Base-by-base conservation (phyloP, 306 rosid species). In the Prunus salicina region DNA sequence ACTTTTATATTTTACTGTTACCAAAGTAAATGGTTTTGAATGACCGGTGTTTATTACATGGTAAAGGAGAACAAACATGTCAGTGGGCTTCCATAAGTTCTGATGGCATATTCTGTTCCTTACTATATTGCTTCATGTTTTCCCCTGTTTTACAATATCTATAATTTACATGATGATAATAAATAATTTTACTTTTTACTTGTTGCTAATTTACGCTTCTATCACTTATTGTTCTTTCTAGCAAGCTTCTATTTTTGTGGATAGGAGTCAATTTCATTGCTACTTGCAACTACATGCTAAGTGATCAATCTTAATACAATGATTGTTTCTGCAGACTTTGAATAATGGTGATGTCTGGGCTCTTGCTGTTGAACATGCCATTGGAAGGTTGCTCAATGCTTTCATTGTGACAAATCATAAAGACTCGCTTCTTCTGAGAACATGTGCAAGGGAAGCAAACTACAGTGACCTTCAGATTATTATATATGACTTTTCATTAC, bases 311-410 rank as follows among this genome's bases (percentile, higher is more conserved):
- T 38, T 38, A 38, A 32, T 69, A 27, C 60, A 1, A 55, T 56
- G 22, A 14, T 56, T 55, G 76, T 79, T 81, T 63, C 81, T 69
- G 84, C 89, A 95, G 98, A 89, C 83, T 73, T 86, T 95, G 87
- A 81, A 76, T 45, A 80, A 87, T 74, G 97, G 84, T 12, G 88
- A 95, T 70, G 64, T 67, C 72, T 94, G 98, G 98, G 98, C 93
- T 56, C 67, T 77, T 45, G 91, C 95, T 43, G 80, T 90, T 80
- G 98, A 95, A 84, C 67, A 71, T 82, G 98, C 98, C 61, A 62
- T 95, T 70, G 98, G 98, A 74, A 89, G 79, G 84, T 75, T 92
- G 89, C 91, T 95, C 66, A 92, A 92, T 84, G 88, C 97, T 73
- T 94, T 95, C 84, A 90, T 95, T 55, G 98, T 95, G 76, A 89